These are phyloP conservation scores for Adansonia digitata DNA, from an alignment of 345 rosid genomes.

Conservation along the genomic window DNA sequence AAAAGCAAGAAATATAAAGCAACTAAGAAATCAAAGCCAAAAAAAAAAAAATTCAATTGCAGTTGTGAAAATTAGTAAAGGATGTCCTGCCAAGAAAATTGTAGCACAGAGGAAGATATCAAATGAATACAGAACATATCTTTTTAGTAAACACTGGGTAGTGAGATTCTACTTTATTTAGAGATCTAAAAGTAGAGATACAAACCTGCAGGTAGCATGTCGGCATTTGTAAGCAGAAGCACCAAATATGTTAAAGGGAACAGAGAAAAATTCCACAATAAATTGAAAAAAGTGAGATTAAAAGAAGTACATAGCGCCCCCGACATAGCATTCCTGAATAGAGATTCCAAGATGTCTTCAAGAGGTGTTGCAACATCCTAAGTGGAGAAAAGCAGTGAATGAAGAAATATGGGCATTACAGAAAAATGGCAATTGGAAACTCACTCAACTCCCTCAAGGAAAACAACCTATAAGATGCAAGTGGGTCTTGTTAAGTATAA, in stretches of 20 bases:
- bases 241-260: slow-evolving; percentile 93
- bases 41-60: background rate
- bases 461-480: no score
- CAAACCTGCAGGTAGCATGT: slow-evolving; percentile 74
- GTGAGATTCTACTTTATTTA: background rate
- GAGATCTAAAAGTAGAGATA: slow-evolving; percentile 6
- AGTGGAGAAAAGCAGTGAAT: no score
- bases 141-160: background rate
- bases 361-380: no score
- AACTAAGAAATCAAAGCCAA: background rate
- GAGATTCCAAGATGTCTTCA: slow-evolving; percentile 99
- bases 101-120: slow-evolving; percentile 1
- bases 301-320: slow-evolving; percentile 84
- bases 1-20: background rate
- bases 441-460: no score
- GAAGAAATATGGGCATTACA: no score
- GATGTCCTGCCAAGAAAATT: background rate
- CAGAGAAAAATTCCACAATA: slow-evolving; percentile 97
- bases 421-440: no score
- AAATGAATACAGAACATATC: background rate
- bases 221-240: slow-evolving; percentile 89
- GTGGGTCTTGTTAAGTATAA: no score
- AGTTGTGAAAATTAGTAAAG: background rate
- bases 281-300: slow-evolving; percentile 91
- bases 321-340: slow-evolving; percentile 98